Percentiles rank a stretch among this genome's conserved stretches.
These are phyloP conservation scores for Suillus americanus DNA, from an alignment of 768 basidiomycete species.

Conservation along the genomic window DNA sequence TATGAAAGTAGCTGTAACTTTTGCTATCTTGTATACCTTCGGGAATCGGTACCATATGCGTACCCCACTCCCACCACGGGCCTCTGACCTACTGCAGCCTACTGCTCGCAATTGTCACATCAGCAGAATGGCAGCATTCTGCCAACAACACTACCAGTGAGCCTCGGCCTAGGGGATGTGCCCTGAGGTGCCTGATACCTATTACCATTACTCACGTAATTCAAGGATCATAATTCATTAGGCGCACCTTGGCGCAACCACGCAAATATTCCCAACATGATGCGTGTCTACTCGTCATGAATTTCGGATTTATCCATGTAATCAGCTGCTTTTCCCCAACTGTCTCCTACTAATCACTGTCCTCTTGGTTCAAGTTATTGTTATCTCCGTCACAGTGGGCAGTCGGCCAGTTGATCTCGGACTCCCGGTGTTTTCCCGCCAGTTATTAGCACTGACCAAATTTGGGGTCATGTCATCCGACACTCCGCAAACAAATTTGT, in stretches of 20 bases:
- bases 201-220: background rate
- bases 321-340: background rate
- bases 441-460: background rate
- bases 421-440: background rate
- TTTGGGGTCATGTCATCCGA: slow-evolving; percentile 16
- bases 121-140: no score
- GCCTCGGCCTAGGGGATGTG: no score
- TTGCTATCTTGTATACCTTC: no score
- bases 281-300: background rate
- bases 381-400: background rate
- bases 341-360: background rate
- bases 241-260: background rate
- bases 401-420: slow-evolving; percentile 1
- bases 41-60: no score
- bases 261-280: background rate
- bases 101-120: no score
- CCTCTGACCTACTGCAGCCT: no score
- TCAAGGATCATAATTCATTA: background rate
- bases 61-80: no score
- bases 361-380: slow-evolving; percentile 21
- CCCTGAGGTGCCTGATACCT: background rate
- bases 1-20: no score
- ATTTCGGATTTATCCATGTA: background rate
- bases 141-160: no score
- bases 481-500: slow-evolving; percentile 21